Conservation (phyloP, 2,329 filamentous ascomycete species). For the Amylocarpus encephaloides region DNA sequence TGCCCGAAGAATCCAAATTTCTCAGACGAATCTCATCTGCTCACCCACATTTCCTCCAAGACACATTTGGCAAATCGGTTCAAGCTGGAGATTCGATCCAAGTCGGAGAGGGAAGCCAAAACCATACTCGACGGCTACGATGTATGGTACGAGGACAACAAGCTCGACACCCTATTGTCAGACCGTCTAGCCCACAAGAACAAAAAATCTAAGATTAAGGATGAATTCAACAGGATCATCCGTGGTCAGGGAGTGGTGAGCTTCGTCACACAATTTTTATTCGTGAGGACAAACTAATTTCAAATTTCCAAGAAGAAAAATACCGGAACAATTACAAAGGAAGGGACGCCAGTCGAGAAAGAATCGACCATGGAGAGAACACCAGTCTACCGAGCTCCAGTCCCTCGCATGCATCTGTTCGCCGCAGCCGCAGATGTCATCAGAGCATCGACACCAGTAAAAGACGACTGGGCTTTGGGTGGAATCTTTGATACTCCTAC, state of each 20-base stretch:
- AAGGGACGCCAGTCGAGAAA: slow-evolving; percentile 10
- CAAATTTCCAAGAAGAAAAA: not conserved
- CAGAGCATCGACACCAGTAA: slow-evolving; percentile 5
- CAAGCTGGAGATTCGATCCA: slow-evolving; percentile 68
- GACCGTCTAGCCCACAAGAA: slow-evolving; percentile 74
- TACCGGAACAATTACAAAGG: not conserved
- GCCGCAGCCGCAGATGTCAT: slow-evolving; percentile 8
- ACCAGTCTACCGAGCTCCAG: slow-evolving; percentile 25
- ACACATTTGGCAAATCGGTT: slow-evolving; percentile 83
- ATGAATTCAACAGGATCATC: slow-evolving; percentile 13
- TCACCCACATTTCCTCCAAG: slow-evolving; percentile 90
- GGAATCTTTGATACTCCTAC: slow-evolving; percentile 27
- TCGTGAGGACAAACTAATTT: not conserved
- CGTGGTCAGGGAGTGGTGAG: not conserved
- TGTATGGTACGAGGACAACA: slow-evolving; percentile 67
- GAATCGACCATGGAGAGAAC: slow-evolving; percentile 12
- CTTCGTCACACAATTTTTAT: no score
- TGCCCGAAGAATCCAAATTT: slow-evolving; percentile 76
- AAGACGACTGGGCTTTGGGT: slow-evolving; percentile 17
- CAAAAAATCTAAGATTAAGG: slow-evolving; percentile 47
- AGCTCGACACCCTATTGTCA: slow-evolving; percentile 66
- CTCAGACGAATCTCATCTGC: slow-evolving; percentile 83
- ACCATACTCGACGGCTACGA: slow-evolving; percentile 62
- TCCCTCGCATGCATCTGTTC: slow-evolving; percentile 31
- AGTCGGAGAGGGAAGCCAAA: slow-evolving; percentile 59